phyloP scores from a whole-genome alignment of 495 filamentous ascomycete species.

The Talaromyces wortmannii region DNA sequence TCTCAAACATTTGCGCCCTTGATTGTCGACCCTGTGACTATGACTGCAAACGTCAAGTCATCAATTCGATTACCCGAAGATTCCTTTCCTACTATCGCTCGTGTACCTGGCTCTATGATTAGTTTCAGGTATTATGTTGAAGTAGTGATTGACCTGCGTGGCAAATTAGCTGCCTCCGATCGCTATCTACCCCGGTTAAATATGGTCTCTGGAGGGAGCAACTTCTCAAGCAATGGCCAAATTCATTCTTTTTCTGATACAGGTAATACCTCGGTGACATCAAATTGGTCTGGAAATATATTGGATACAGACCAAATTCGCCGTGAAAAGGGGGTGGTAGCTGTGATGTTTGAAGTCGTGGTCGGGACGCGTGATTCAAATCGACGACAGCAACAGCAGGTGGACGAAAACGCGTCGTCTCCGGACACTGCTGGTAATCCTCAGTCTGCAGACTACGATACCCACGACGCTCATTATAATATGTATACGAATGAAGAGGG shows the following conservation, averaged over 20 bases:
- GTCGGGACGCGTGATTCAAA: constrained; percentile 52
- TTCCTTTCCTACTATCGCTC: constrained; percentile 84
- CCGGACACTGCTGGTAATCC: not conserved
- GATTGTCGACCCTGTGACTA: constrained; percentile 72
- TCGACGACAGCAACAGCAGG: constrained; percentile 47
- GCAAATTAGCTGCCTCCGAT: constrained; percentile 68
- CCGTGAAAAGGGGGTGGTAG: constrained; percentile 81
- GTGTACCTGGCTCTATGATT: constrained; percentile 85
- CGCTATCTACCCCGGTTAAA: constrained; percentile 53
- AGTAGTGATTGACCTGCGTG: constrained; percentile 84
- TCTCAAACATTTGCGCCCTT: constrained; percentile 81
- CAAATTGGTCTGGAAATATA: constrained; percentile 64
- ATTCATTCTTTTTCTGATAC: constrained; percentile 35
- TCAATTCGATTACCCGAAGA: constrained; percentile 84
- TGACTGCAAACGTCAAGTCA: constrained; percentile 69
- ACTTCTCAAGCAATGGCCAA: constrained; percentile 40
- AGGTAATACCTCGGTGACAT: constrained; percentile 27
- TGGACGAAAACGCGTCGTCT: constrained; percentile 11
- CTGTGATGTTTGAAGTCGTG: constrained; percentile 20
- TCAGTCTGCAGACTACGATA: constrained; percentile 2
- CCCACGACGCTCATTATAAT: not conserved
- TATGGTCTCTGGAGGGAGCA: constrained; percentile 41
- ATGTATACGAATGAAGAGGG: constrained; percentile 7
- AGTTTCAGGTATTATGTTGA: constrained; percentile 91
- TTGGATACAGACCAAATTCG: constrained; percentile 85